phyloP scores from a whole-genome alignment of 441 rosid species.

The Jatropha multifida region DNA sequence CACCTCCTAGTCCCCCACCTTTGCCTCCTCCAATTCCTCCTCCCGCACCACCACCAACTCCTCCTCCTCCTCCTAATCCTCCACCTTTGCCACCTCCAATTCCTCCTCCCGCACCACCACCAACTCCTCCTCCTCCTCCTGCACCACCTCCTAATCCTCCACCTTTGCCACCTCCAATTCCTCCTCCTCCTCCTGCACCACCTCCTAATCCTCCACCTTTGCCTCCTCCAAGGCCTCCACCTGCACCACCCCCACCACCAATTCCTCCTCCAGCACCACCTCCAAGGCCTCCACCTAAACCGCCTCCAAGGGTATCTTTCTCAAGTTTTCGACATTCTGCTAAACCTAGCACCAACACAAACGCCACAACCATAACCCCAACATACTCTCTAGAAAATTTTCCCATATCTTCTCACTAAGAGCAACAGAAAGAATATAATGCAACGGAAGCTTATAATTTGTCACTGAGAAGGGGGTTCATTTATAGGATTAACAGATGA shows the following conservation, averaged over 20 bases:
- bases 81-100: too few relatives aligned
- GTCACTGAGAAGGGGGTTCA: background rate
- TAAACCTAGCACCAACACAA: constrained; percentile 44
- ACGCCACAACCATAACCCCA: constrained; percentile 32
- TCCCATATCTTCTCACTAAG: constrained; percentile 34
- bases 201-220: background rate
- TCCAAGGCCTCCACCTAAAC: constrained; percentile 10
- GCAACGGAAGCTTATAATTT: background rate
- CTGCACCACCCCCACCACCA: background rate
- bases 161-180: too few relatives aligned
- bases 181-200: too few relatives aligned
- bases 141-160: too few relatives aligned
- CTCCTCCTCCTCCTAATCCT: constrained; percentile 8
- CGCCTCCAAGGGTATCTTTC: constrained; percentile 33
- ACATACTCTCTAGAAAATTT: constrained; percentile 28
- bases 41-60: constrained; percentile 12
- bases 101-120: constrained; percentile 12
- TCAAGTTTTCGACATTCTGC: constrained; percentile 54
- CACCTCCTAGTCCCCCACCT: constrained; percentile 17
- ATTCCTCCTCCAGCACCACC: background rate
- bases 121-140: constrained; percentile 10
- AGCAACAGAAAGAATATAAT: background rate
- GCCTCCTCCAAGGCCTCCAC: constrained; percentile 6
- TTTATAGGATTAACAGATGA: constrained; percentile 22
- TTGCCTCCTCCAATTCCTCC: constrained; percentile 21